Evolutionary conservation across 768 basidiomycete genomes (phyloP).

Genomic region (Agrocybe pediades): DNA sequence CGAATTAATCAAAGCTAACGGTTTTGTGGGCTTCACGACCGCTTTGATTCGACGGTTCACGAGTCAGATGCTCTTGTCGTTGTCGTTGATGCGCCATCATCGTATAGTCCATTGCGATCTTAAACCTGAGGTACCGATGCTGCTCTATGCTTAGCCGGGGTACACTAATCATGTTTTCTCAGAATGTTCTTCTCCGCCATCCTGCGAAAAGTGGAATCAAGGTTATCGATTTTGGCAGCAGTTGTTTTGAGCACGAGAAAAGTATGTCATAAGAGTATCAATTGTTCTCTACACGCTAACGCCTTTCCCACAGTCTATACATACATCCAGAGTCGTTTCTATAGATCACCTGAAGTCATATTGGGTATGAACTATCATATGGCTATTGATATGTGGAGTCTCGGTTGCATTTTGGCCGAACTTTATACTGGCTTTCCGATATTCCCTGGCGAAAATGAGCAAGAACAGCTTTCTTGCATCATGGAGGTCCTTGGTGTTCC

Average conservation of each 20-base stretch:
- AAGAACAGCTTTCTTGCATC: conserved; percentile 97
- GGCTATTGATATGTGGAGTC: conserved; percentile 99
- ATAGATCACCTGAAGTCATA: conserved; percentile 99
- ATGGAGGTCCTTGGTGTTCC: conserved; percentile 98
- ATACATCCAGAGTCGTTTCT: conserved; percentile 99
- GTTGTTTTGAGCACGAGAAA: conserved; percentile 98
- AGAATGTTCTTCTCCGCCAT: conserved; percentile 95
- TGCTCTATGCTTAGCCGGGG: neutral
- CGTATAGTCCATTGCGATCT: conserved; percentile 98
- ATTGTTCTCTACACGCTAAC: conserved; percentile 3
- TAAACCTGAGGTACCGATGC: conserved; percentile 84
- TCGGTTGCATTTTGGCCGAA: conserved; percentile 97
- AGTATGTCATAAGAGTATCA: conserved; percentile 51
- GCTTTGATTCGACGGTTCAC: conserved; percentile 94
- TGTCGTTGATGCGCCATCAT: conserved; percentile 94
- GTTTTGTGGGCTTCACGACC: conserved; percentile 97
- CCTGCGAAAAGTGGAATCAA: conserved; percentile 97
- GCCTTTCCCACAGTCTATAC: conserved; percentile 79
- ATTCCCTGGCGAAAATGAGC: conserved; percentile 99
- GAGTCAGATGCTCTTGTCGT: conserved; percentile 89
- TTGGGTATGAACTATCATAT: conserved; percentile 99
- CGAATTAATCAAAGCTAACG: conserved; percentile 98
- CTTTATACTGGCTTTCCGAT: conserved; percentile 97
- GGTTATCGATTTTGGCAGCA: conserved; percentile 98
- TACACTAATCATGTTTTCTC: conserved; percentile 6